Evolutionary conservation across 352 stramenopile species (phyloP).

Genomic region (Phytophthora kernoviae): DNA sequence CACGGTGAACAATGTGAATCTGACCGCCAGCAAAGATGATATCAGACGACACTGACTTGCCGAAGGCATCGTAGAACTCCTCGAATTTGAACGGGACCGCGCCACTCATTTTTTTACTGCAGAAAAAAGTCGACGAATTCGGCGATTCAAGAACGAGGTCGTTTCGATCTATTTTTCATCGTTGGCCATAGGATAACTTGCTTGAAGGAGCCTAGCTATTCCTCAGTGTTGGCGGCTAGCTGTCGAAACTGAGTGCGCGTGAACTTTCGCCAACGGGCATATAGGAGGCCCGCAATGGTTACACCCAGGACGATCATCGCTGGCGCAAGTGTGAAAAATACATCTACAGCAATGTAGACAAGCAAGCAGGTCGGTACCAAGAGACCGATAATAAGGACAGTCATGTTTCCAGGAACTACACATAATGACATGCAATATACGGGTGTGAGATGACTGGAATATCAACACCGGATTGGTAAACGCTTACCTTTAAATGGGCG

Average conservation of each 20-base stretch:
- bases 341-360: slow-evolving; percentile 51
- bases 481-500: slow-evolving; percentile 30
- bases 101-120: slow-evolving; percentile 14
- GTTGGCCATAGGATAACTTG: slow-evolving; percentile 3
- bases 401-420: slow-evolving; percentile 41
- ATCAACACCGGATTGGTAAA: not conserved
- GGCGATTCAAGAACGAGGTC: slow-evolving; percentile 10
- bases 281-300: slow-evolving; percentile 39
- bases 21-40: slow-evolving; percentile 43
- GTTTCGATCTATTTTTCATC: slow-evolving; percentile 32
- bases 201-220: slow-evolving; percentile 13
- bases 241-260: slow-evolving; percentile 47
- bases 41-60: slow-evolving; percentile 56
- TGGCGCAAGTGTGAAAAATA: slow-evolving; percentile 48
- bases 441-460: not conserved
- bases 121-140: not conserved
- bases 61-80: slow-evolving; percentile 70
- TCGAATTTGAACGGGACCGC: slow-evolving; percentile 53
- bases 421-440: not conserved
- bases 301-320: slow-evolving; percentile 45
- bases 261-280: slow-evolving; percentile 52
- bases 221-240: slow-evolving; percentile 27
- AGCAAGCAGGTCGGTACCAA: slow-evolving; percentile 43
- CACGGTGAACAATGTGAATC: slow-evolving; percentile 40
- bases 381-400: slow-evolving; percentile 31